Conservation (phyloP, 2,329 filamentous ascomycete genomes). For the Lizonia empirigonia region DNA sequence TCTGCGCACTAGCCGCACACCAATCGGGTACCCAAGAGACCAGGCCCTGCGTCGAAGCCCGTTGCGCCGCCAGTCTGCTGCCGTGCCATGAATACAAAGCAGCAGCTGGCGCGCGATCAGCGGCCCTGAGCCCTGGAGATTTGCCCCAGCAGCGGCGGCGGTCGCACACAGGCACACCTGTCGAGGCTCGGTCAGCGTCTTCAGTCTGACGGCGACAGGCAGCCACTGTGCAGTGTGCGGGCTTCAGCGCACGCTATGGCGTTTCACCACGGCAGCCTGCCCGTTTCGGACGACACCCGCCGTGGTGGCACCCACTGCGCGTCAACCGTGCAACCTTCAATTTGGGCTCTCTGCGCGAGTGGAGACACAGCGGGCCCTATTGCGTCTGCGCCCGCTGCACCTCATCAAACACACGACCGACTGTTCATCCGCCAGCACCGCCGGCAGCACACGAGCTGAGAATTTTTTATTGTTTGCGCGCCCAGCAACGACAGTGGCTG, state of each 20-base stretch:
- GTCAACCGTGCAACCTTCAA: conserved; percentile 21
- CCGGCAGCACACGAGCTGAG: conserved; percentile 18
- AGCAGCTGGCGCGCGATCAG: conserved; percentile 12
- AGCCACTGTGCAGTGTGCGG: neutral
- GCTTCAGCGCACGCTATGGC: conserved; percentile 14
- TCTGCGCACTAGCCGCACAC: conserved; percentile 19
- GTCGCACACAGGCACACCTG: neutral
- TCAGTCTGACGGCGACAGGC: neutral
- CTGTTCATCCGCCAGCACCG: conserved; percentile 29
- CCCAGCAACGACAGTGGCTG: conserved; percentile 1
- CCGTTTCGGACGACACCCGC: conserved; percentile 24
- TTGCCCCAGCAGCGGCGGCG: too few relatives aligned
- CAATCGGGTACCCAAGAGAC: conserved; percentile 25
- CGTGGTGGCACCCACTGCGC: conserved; percentile 25
- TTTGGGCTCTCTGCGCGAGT: conserved; percentile 17
- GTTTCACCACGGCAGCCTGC: conserved; percentile 29
- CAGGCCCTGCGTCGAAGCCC: conserved; percentile 32
- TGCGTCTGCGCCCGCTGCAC: conserved; percentile 23
- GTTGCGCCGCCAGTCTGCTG: conserved; percentile 21
- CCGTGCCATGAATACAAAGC: conserved; percentile 16
- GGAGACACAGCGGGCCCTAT: conserved; percentile 19
- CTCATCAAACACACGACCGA: conserved; percentile 40
- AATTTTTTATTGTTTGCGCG: conserved; percentile 10
- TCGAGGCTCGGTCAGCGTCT: neutral
- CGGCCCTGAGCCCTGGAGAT: too few relatives aligned